phyloP scores from a whole-genome alignment of 768 basidiomycete species.

The Russula earlei region DNA sequence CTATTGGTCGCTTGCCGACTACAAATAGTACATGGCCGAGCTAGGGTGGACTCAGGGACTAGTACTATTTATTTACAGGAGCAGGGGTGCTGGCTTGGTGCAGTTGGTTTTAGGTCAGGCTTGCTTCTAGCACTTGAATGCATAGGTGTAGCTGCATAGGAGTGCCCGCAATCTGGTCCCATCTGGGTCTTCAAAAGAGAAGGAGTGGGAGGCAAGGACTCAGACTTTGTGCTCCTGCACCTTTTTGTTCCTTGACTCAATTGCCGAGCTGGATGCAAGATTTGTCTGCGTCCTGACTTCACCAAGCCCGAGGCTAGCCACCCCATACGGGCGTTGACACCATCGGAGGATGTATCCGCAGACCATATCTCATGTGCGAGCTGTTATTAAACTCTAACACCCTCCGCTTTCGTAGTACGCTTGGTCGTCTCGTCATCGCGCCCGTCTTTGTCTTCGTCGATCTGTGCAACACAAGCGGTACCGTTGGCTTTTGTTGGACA shows the following conservation, averaged over 20 bases:
- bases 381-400: constrained; percentile 60
- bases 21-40: too few relatives aligned
- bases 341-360: constrained; percentile 83
- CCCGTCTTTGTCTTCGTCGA: constrained; percentile 35
- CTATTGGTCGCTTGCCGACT: too few relatives aligned
- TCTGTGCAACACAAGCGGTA: constrained; percentile 31
- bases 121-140: too few relatives aligned
- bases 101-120: too few relatives aligned
- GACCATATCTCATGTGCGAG: constrained; percentile 77
- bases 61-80: too few relatives aligned
- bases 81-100: too few relatives aligned
- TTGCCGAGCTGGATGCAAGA: constrained; percentile 76
- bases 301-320: constrained; percentile 44
- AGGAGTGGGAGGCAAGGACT: too few relatives aligned
- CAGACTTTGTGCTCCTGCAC: constrained; percentile 91
- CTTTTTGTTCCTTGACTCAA: constrained; percentile 85
- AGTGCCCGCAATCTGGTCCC: too few relatives aligned
- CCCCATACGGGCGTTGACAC: constrained; percentile 70
- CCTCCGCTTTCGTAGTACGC: constrained; percentile 90
- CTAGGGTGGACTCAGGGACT: too few relatives aligned
- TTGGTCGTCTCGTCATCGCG: constrained; percentile 82
- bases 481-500: constrained; percentile 31
- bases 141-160: too few relatives aligned
- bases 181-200: too few relatives aligned
- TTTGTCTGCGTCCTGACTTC: constrained; percentile 70